Evolutionary conservation across 2,329 filamentous ascomycete genomes (phyloP), one percentile per base, ranked within the genome.

Genomic region (Clonostachys rhizophaga): DNA sequence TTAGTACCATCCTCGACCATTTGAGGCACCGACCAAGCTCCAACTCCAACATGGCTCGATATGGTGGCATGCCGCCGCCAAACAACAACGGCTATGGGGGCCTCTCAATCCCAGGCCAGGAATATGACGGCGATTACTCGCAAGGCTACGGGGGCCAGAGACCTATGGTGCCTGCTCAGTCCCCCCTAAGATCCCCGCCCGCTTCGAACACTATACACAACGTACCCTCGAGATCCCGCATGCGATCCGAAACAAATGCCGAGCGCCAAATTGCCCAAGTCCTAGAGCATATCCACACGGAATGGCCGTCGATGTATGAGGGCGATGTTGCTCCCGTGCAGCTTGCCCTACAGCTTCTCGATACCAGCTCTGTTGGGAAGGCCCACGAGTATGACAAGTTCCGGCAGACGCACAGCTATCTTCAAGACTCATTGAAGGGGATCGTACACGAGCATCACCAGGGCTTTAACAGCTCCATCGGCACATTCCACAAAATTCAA

Each of bases 361-460:
- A 99, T 68, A 84, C 81, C 44, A 96, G 91, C 72, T 97, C 92
- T 6, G 83, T 99, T 47, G 94, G 94, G 17, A 83, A 94, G 52
- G 92, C 92, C 42, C 86, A 91, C 63, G 89, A 95, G 58, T 92
- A 96, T 64, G 79, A 78, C 51, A 85, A 89, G 55, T 99, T 99
- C 64, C 79, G 88, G 60, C 76, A 86, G 54, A 91, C 89, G 42
- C 89, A 96, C 64, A 76, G 83, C 54, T 89, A 94, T 62, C 80
- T 99, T n/a, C 91, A 99, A 63, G 86, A 87, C 57, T 91, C 92
- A 10, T 76, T 99, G 48, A 96, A 96, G 67, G 84, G 85, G 34
- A 96, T 99, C 57, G 94, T 99, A 24, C 96, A 99, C 65, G 92
- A 99, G 70, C 92, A 99, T 62, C 92, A 99, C 62, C 94, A 99